These are phyloP conservation scores for Heritiera fomes DNA, from an alignment of 345 rosid genomes.

Conservation along the genomic window DNA sequence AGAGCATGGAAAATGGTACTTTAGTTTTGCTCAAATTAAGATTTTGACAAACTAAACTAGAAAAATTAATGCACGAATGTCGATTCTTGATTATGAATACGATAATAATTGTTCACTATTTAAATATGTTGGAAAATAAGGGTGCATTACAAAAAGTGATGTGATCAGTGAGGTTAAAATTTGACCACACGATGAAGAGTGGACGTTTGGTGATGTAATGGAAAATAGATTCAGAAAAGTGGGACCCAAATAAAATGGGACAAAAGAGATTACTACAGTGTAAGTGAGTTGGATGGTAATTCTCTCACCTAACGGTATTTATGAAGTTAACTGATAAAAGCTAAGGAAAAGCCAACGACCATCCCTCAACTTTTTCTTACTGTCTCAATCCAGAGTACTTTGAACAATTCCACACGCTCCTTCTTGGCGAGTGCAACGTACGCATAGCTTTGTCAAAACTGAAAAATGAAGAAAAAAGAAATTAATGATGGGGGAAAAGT, in stretches of 20 bases:
- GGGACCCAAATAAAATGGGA: not conserved
- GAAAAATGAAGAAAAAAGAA: no score
- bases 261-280: not conserved
- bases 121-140: no score
- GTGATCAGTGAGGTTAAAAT: not conserved
- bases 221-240: not conserved
- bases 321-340: conserved; percentile 12
- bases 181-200: not conserved
- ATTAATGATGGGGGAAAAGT: no score
- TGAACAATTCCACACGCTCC: not conserved
- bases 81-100: no score
- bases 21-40: not conserved
- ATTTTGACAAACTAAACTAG: not conserved
- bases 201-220: not conserved
- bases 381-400: not conserved
- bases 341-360: conserved; percentile 17
- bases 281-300: conserved; percentile 10
- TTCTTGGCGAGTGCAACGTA: not conserved
- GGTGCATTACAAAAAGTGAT: not conserved
- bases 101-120: no score
- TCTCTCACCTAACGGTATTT: conserved; percentile 13
- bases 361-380: conserved; percentile 5
- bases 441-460: not conserved
- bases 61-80: not conserved
- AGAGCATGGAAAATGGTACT: not conserved